Base-by-base conservation (phyloP, 441 rosid species). In the Isatis lusitanica region DNA sequence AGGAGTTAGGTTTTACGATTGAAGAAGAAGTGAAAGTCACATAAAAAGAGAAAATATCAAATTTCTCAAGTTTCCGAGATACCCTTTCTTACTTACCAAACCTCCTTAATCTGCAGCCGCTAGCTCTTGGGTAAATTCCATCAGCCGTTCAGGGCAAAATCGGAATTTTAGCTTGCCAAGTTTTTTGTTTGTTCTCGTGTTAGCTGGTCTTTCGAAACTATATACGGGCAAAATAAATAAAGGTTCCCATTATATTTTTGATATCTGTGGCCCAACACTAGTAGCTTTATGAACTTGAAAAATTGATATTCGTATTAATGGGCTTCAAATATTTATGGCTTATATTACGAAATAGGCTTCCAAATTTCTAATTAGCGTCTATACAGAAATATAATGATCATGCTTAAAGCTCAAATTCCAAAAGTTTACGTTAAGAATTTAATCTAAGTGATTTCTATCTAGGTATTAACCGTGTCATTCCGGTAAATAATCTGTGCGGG, bases 61-160 rank as follows among this genome's bases (percentile, higher is more conserved):
- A 11, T 4, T 21, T 38, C 61, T 56, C 13, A 31, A 35, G 47
- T 57, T 70, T 43, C 38, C 38, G 46, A 46, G 30, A 63, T 47
- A 50, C 31, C 17, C 8, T 13, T 42, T 5, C 38, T 35, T 35
- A 8, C 7, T 13, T 56, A 70, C 74, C 75, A 24, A 60, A 36
- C 39, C 10, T 35, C 38, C 9, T 35, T 7, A 35, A 21, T 50
- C 31, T 65, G 43, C 65, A 65, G 65, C 64, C 53, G 58, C 56
- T 11, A 56, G 42, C 66, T 47, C 31, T 18, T 47, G 21, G 7
- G 76, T 72, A 63, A 63, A 55, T 44, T 55, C 33, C 57, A 38
- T 35, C 16, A 35, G 55, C 5, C 28, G 33, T 11, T 38, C 59
- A 63, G 79, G 79, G 17, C 0, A 63, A 69, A 62, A 44, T 9